Evolutionary conservation across 768 basidiomycete species (phyloP).

Genomic region (Russula emetica): DNA sequence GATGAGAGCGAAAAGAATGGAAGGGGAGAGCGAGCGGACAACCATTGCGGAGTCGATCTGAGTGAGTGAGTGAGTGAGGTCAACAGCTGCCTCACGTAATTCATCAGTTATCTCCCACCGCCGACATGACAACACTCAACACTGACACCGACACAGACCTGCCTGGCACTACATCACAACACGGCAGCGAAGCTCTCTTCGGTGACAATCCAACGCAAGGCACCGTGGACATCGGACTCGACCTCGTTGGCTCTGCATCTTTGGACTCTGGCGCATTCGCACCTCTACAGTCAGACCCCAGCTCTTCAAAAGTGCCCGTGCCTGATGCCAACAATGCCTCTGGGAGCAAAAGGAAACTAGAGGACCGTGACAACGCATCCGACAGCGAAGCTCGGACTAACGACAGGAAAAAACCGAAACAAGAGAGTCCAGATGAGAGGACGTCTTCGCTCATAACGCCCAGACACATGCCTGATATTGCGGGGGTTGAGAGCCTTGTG

Average conservation of each 20-base stretch:
- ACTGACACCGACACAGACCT: not conserved
- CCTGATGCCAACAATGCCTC: not conserved
- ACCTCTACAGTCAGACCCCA: not conserved
- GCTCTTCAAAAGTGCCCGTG: not conserved
- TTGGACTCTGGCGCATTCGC: not conserved
- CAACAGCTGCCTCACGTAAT: not conserved
- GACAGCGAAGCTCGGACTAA: not conserved
- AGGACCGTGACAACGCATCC: not conserved
- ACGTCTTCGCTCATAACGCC: not conserved
- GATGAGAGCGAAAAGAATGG: conserved; percentile 20
- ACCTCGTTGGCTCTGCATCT: not conserved
- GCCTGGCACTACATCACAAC: not conserved
- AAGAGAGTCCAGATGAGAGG: not conserved
- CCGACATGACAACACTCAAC: not conserved
- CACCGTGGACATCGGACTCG: not conserved
- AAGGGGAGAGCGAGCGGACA: conserved; percentile 8
- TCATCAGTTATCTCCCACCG: not conserved
- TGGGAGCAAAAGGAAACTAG: conserved; percentile 17
- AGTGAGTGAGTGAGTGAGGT: not conserved
- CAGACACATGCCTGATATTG: not conserved
- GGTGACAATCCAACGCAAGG: not conserved
- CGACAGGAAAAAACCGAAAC: conserved; percentile 9
- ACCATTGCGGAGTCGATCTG: conserved; percentile 1
- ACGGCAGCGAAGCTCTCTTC: not conserved
- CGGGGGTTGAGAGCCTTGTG: not conserved